Conservation (phyloP, 441 rosid species). For the Gossypium lobatum region DNA sequence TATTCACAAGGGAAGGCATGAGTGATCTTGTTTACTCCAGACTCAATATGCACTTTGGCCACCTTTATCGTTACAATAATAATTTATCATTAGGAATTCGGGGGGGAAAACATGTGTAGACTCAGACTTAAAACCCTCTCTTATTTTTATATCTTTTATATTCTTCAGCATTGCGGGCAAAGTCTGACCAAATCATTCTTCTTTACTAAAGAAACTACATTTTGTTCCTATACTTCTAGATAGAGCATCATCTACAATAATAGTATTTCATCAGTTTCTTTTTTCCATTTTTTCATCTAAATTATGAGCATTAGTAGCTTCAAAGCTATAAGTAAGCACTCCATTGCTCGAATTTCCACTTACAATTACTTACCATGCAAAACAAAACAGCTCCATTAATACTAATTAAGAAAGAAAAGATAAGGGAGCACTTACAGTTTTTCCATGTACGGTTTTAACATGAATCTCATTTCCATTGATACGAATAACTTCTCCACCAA, state of each 20-base stretch:
- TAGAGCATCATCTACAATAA: neutral
- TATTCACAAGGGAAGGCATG: neutral
- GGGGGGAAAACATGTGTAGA: neutral
- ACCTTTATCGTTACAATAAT: neutral
- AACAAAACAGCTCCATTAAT: neutral
- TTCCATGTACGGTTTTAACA: slow-evolving; percentile 42
- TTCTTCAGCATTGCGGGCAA: neutral
- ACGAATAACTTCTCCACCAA: slow-evolving; percentile 54
- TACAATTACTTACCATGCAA: slow-evolving; percentile 5
- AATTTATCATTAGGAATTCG: neutral
- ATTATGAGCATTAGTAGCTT: neutral
- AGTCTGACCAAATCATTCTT: neutral
- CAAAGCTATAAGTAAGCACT: neutral
- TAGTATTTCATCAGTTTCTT: neutral
- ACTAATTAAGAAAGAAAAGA: neutral
- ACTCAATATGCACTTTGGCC: neutral
- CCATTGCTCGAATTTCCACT: neutral
- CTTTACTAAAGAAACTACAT: neutral
- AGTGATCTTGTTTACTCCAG: neutral
- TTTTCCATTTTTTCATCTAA: neutral
- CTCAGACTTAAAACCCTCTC: neutral
- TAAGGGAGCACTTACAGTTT: slow-evolving; percentile 35
- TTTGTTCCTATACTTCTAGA: neutral
- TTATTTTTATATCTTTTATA: neutral
- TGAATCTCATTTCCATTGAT: slow-evolving; percentile 42